These are phyloP conservation scores for Cichorium intybus DNA, from an alignment of 140 eudicot genomes.

Conservation along the genomic window DNA sequence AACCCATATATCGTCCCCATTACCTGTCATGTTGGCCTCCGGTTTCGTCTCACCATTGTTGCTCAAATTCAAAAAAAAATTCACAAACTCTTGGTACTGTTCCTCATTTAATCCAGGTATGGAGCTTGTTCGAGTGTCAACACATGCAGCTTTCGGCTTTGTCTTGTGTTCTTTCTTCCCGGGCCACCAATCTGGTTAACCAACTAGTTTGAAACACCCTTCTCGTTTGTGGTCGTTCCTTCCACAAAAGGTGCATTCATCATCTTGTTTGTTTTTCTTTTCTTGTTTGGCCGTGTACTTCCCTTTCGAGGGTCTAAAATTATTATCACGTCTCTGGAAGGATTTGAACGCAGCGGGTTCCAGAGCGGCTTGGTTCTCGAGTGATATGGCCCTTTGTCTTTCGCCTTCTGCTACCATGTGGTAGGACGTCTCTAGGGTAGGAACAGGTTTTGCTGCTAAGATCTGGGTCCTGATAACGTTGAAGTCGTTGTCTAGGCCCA, in stretches of 20 bases:
- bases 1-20: too few relatives aligned
- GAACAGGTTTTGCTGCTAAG: too few relatives aligned
- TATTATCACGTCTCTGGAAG: too few relatives aligned
- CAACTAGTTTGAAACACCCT: neutral
- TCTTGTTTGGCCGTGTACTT: neutral
- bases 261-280: neutral
- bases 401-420: too few relatives aligned
- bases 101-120: neutral
- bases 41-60: neutral
- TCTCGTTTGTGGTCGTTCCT: neutral
- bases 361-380: neutral
- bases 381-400: constrained; percentile 9
- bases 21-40: too few relatives aligned
- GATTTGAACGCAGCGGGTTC: neutral
- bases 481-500: too few relatives aligned
- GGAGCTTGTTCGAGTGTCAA: neutral
- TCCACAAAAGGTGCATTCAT: constrained; percentile 1
- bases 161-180: neutral
- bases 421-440: too few relatives aligned
- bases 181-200: neutral
- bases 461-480: too few relatives aligned
- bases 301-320: too few relatives aligned
- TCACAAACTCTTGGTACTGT: neutral
- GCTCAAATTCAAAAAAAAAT: neutral
- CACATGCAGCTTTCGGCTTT: neutral